Evolutionary conservation across 1,284 basidiomycete genomes (phyloP).

Genomic region (Takashimella tepidaria): DNA sequence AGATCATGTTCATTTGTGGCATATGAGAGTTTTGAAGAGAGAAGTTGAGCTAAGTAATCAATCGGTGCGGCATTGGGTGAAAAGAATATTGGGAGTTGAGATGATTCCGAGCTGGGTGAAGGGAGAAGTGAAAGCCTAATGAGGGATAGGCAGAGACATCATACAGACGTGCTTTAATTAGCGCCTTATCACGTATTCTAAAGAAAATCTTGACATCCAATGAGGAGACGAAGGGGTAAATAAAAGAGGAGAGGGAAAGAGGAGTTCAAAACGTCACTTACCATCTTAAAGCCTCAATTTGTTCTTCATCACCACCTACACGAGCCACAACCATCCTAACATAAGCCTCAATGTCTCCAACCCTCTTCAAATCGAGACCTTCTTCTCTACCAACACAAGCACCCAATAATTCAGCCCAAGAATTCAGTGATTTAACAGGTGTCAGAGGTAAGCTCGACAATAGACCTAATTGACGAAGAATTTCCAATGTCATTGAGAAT

Average conservation of each 20-base stretch:
- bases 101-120: slow-evolving; percentile 7
- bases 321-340: slow-evolving; percentile 48
- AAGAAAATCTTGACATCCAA: too few relatives aligned
- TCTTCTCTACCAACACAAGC: slow-evolving; percentile 25
- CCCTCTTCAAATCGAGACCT: slow-evolving; percentile 4
- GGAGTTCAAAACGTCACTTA: too few relatives aligned
- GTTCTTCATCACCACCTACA: slow-evolving; percentile 36
- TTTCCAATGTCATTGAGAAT: slow-evolving; percentile 69
- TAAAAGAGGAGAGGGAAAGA: too few relatives aligned
- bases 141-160: not conserved
- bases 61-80: slow-evolving; percentile 56
- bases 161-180: too few relatives aligned
- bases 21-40: slow-evolving; percentile 72
- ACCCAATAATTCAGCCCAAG: slow-evolving; percentile 29
- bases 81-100: slow-evolving; percentile 51
- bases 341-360: slow-evolving; percentile 25
- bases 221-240: too few relatives aligned
- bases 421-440: slow-evolving; percentile 14
- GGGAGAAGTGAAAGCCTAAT: slow-evolving; percentile 49
- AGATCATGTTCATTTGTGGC: slow-evolving; percentile 70
- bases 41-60: slow-evolving; percentile 70
- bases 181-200: too few relatives aligned
- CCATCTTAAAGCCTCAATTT: slow-evolving; percentile 59
- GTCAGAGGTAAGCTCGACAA: slow-evolving; percentile 51
- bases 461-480: slow-evolving; percentile 69